These are phyloP conservation scores for Jaltomata sinuosa DNA, from an alignment of 257 asterid species.

Conservation along the genomic window DNA sequence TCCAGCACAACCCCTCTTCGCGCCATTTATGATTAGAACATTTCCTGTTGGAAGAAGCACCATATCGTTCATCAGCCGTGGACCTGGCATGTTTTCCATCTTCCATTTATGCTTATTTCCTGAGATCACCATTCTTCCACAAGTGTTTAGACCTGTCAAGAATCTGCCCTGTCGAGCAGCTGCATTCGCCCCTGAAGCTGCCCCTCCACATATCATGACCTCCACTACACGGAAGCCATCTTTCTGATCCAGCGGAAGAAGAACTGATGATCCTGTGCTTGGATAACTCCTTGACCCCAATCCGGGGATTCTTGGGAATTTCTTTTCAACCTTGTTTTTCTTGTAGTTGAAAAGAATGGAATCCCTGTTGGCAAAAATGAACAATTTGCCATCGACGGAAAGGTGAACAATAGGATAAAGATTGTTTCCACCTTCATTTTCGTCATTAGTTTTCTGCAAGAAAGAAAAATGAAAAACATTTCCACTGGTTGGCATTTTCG, in stretches of 20 bases:
- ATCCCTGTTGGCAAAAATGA: slow-evolving; percentile 51
- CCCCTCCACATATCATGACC: slow-evolving; percentile 68
- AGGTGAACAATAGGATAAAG: slow-evolving; percentile 64
- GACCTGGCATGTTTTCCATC: slow-evolving; percentile 54
- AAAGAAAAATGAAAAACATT: slow-evolving; percentile 32
- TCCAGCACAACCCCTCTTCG: slow-evolving; percentile 36
- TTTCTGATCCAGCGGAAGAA: slow-evolving; percentile 39
- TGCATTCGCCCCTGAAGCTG: slow-evolving; percentile 23
- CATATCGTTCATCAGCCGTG: slow-evolving; percentile 51
- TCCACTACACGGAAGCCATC: slow-evolving; percentile 33
- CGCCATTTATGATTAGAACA: slow-evolving; percentile 60
- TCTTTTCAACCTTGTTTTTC: slow-evolving; percentile 26
- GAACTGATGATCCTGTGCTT: slow-evolving; percentile 52
- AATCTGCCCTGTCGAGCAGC: slow-evolving; percentile 26
- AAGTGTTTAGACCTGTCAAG: slow-evolving; percentile 28
- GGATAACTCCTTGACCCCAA: slow-evolving; percentile 57
- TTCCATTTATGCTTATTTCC: slow-evolving; percentile 40
- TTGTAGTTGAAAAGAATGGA: slow-evolving; percentile 55
- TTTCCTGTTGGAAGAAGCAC: slow-evolving; percentile 51
- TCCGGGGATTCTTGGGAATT: slow-evolving; percentile 43
- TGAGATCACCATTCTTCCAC: slow-evolving; percentile 63
- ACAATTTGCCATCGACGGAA: slow-evolving; percentile 49
- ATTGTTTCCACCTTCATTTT: slow-evolving; percentile 25
- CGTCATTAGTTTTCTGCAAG: slow-evolving; percentile 25
- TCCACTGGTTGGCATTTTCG: slow-evolving; percentile 11